A percentile compares a stretch with the other conserved stretches of the same genome.
Conservation (phyloP, 257 asterid genomes). For the Nicotiana knightiana region DNA sequence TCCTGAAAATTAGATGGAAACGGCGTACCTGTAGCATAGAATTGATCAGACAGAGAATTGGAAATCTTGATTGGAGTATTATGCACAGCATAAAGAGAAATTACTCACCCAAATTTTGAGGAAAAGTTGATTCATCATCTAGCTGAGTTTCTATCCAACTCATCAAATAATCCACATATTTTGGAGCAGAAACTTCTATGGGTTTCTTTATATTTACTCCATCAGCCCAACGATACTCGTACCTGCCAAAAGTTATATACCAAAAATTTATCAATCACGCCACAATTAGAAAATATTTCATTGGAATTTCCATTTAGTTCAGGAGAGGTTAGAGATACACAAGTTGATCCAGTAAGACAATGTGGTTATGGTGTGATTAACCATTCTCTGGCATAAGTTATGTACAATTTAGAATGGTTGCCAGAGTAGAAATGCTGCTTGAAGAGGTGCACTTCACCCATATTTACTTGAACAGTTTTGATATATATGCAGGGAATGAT, state of each 20-base stretch:
- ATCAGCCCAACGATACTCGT: constrained; percentile 92
- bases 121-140: constrained; percentile 79
- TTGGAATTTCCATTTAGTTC: neutral
- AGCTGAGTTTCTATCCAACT: constrained; percentile 86
- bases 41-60: neutral
- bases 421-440: neutral
- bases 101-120: constrained; percentile 70
- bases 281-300: neutral
- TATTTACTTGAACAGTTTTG: neutral
- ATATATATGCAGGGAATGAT: neutral
- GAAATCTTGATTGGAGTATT: neutral
- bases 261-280: neutral
- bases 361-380: neutral
- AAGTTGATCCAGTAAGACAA: neutral
- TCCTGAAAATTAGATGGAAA: constrained; percentile 71
- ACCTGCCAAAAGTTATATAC: constrained; percentile 30
- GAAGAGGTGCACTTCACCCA: neutral
- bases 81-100: neutral
- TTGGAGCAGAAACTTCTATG: constrained; percentile 89
- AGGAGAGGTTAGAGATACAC: neutral
- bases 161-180: constrained; percentile 88
- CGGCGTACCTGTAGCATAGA: constrained; percentile 49
- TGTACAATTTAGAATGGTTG: too few relatives aligned
- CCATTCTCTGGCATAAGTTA: too few relatives aligned
- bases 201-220: constrained; percentile 85